Evolutionary conservation across 371 early-diverging fungal genomes (phyloP).

Genomic region (Nematocida ironsii): DNA sequence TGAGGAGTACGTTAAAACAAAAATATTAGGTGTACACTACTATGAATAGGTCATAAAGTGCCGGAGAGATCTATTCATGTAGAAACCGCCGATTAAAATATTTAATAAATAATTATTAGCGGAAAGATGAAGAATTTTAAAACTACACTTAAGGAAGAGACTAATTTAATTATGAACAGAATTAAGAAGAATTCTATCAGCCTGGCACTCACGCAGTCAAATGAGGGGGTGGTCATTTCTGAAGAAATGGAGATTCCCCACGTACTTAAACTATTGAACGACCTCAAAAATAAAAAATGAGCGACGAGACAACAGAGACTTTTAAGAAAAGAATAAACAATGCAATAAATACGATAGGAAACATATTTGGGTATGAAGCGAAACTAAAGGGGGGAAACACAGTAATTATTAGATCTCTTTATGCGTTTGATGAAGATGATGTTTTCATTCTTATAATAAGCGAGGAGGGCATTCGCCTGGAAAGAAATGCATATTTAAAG

Average conservation of each 20-base stretch:
- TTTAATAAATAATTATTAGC: slow-evolving; percentile 17
- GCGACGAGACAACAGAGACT: background rate
- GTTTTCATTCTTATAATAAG: slow-evolving; percentile 57
- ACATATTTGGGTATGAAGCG: slow-evolving; percentile 34
- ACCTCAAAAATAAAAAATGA: slow-evolving; percentile 30
- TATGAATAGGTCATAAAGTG: background rate
- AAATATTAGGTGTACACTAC: background rate
- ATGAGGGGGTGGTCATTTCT: background rate
- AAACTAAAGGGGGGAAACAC: slow-evolving; percentile 17
- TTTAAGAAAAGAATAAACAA: slow-evolving; percentile 5
- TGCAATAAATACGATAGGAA: background rate
- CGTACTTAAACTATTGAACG: background rate
- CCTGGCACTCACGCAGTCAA: slow-evolving; percentile 1
- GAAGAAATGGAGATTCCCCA: slow-evolving; percentile 6
- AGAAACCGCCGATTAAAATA: background rate
- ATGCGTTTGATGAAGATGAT: slow-evolving; percentile 69
- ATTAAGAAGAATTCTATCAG: slow-evolving; percentile 17
- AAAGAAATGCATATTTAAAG: slow-evolving; percentile 61
- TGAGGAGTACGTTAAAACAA: slow-evolving; percentile 60
- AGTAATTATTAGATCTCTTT: slow-evolving; percentile 58
- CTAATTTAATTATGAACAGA: slow-evolving; percentile 5
- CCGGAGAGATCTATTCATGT: background rate
- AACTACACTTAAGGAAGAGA: background rate
- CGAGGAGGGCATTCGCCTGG: slow-evolving; percentile 52
- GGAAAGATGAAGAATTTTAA: slow-evolving; percentile 15